Evolutionary conservation across 495 filamentous ascomycete species (phyloP), one percentile per base, ranked within the genome.

Genomic region (Aspergillus saccharolyticus): DNA sequence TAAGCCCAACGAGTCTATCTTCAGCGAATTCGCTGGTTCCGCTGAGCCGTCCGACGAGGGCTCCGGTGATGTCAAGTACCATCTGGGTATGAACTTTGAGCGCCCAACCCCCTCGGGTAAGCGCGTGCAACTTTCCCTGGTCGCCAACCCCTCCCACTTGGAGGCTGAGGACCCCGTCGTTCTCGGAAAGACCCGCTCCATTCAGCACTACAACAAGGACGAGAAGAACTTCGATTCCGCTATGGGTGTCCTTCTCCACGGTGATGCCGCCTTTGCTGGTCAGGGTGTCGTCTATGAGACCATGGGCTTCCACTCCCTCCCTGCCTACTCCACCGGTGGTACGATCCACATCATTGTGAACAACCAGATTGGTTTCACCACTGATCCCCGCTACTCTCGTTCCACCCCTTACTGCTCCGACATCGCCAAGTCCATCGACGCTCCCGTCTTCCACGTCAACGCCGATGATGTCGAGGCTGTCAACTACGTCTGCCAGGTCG

Each of bases 351-450:
- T 98, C 61, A 85, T 98, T 49, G 91, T 97, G 63, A 98, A 98
- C 85, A 98, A 98, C 82, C 94, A 98, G 80, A 98, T 98, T 71
- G 94, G 94, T 70, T 98, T 98, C 81, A 98, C 94, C 54, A 98
- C 94, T n/a, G 94, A 98, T 71, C 94, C 94, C 62, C 91, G 94
- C 56, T 97, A 93, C 71, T 83, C 94, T 63, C 91, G 94, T 63
- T 98, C 94, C 20, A 98, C 94, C 48, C 89, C 94, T 54, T 98
- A 98, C 81, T 98, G 94, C 77, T 96, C 94, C 17, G 94, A 98
- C 73, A 96, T 98, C 68, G 95, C 94, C 68, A 98, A 97, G 80
- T 87, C 92, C 21, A 96, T 97, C 63, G 95, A 98, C 62, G 95
- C 94, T 15, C 94, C 94, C 33, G 89, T 98, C 39, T 98, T 98